Evolutionary conservation across 108 stramenopile genomes (phyloP).

Genomic region (Stephanodiscus minutulus): DNA sequence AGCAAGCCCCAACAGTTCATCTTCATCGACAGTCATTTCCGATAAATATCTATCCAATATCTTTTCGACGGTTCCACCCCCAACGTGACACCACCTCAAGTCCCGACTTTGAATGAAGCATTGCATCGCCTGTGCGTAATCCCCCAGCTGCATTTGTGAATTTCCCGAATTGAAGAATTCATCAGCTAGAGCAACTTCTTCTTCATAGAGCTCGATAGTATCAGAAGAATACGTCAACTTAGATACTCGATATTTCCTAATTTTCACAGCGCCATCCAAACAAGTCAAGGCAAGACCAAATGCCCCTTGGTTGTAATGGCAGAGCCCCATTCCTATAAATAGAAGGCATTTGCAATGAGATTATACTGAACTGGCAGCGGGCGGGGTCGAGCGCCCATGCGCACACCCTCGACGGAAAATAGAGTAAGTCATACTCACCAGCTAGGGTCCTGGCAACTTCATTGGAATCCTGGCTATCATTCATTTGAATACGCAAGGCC

Average conservation of each 20-base stretch:
- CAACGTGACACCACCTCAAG: constrained; percentile 42
- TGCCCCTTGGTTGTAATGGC: constrained; percentile 34
- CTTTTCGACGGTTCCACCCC: constrained; percentile 37
- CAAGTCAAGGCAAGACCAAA: constrained; percentile 34
- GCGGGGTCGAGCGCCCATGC: too few species aligned
- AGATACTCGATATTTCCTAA: constrained; percentile 38
- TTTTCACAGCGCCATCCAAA: constrained; percentile 40
- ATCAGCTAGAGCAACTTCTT: constrained; percentile 42
- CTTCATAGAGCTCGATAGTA: constrained; percentile 14
- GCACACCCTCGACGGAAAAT: neutral
- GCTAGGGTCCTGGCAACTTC: constrained; percentile 46
- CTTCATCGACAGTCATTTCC: constrained; percentile 32
- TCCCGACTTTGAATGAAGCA: constrained; percentile 46
- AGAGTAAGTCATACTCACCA: constrained; percentile 11
- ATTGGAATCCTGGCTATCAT: constrained; percentile 26
- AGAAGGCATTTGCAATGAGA: neutral
- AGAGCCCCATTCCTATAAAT: constrained; percentile 24
- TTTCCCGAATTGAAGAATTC: constrained; percentile 46
- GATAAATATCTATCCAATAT: constrained; percentile 37
- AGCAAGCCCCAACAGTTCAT: constrained; percentile 42
- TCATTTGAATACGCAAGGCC: constrained; percentile 50
- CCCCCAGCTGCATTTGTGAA: constrained; percentile 29
- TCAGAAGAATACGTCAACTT: constrained; percentile 12
- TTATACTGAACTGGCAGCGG: too few species aligned
- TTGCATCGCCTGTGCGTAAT: constrained; percentile 40